phyloP scores from a whole-genome alignment of 176 grass and related monocot genomes.

The Ampelocalamus luodianensis region DNA sequence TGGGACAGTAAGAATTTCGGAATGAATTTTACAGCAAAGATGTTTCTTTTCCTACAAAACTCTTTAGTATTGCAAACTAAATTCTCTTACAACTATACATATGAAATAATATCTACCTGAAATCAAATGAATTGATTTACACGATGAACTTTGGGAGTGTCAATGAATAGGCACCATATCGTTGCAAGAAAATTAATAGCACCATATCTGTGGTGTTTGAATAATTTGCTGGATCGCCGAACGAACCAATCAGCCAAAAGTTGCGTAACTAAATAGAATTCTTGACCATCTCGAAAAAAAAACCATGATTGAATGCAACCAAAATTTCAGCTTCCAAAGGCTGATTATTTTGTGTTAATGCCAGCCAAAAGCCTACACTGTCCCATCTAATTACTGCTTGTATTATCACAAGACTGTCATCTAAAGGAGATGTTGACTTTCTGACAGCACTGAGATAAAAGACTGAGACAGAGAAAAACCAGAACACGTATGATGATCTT shows the following conservation, averaged over 20 bases:
- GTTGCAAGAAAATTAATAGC: neutral
- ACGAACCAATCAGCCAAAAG: neutral
- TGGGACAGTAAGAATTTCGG: neutral
- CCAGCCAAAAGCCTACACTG: neutral
- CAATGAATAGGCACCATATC: neutral
- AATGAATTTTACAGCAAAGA: neutral
- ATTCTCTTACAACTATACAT: neutral
- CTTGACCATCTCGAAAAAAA: too few relatives aligned
- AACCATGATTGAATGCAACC: neutral
- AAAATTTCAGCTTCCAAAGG: neutral
- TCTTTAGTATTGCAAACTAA: neutral
- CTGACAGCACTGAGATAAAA: constrained; percentile 33
- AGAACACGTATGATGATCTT: neutral
- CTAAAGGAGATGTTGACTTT: constrained; percentile 25
- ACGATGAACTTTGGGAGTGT: neutral
- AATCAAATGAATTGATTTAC: too few relatives aligned
- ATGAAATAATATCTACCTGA: too few relatives aligned
- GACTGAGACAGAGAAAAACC: neutral
- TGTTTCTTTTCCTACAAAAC: neutral
- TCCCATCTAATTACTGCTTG: neutral
- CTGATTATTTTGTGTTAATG: neutral
- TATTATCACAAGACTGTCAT: neutral
- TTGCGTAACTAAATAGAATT: neutral
- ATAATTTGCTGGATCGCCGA: neutral
- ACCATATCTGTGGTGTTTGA: neutral